Evolutionary conservation across 129 eudicot genomes (phyloP), one percentile per base, ranked within the genome.

Genomic region (Artemisia annua): DNA sequence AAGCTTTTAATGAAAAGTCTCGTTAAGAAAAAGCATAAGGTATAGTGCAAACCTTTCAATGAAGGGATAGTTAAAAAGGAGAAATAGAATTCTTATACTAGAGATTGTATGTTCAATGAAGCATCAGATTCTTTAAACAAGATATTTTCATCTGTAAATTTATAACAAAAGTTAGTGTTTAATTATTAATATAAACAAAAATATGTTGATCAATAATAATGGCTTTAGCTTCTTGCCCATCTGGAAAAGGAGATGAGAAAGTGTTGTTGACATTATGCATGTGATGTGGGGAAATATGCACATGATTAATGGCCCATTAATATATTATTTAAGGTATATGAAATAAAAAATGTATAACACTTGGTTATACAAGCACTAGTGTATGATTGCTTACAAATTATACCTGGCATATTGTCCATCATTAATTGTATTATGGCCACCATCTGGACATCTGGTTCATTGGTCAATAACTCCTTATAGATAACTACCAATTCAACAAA

Each of bases 261-360:
- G 54, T 70, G 63, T 14, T 70, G 65, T 70, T 70, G 64, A 70
- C 75, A 70, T 70, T 54, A 35, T 32, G 64, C 75, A 70, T 70
- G 75, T 70, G 75, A 70, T 70, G 75, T 55, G 19, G 52, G 75
- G 65, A 70, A 70, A 58, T 55, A 54, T 11, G 63, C 64, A 70
- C 75, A 70, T 70, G 75, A 70, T 54, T n/a, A 54, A 39, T 17
- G 75, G 53, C 75, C 75, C 74, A 39, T 39, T 39, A 51, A 60
- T 54, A 28, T 30, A 70, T 70, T 70, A 70, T 54, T 70, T 70
- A 7, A 70, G 54, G 65, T 53, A 17, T 30, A 15, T 17, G 14
- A 58, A 17, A 58, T n/a, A 69, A 62, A 53, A 68, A 46, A 69
- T 69, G 73, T 60, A 26, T 52, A 52, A 30, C 17, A 69, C 30